Evolutionary conservation across 306 rosid genomes (phyloP), one percentile per base, ranked within the genome.

Genomic region (Lathyrus oleraceus): DNA sequence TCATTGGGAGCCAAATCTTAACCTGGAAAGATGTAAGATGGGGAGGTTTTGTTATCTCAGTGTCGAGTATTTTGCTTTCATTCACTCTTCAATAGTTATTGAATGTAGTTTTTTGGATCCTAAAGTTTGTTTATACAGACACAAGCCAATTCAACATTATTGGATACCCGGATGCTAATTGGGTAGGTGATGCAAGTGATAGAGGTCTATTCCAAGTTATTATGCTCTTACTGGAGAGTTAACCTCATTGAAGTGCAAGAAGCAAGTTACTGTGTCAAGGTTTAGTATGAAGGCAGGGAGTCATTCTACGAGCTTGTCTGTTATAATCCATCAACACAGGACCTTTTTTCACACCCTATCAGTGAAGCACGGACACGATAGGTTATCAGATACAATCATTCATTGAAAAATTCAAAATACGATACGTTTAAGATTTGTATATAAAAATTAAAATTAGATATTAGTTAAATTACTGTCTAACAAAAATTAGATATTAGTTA

Each of bases 131-230:
- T 48, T 48, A 16, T 48, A 48, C 23, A 48, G 5, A 48, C 54
- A 48, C 10, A 21, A 10, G 54, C 54, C 20, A 48, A 16, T 48
- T 15, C 23, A 48, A 48, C 19, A 8, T 48, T 48, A 48, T 16
- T 49, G 25, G 12, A 16, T 17, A 49, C 56, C 17, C 19, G 21
- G 13, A 49, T 49, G 23, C 12, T 6, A 49, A 49, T 16, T 49
- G 56, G 56, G 56, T 16, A 16, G 56, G 20, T 16, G 56, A 49
- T 49, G 56, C 56, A 49, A 49, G 56, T 49, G 12, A 49, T 49
- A 16, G 54, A 48, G 9, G 25, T 49, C 4, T 8, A 49, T 49
- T 3, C 19, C 23, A 17, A 16, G 56, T 49, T 17, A 49, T 16
- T 49, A 7, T 49, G 23, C 56, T 49, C 56, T 49, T 49, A 17